Conservation (phyloP, 2,329 filamentous ascomycete genomes). For the Huntiella omanensis region DNA sequence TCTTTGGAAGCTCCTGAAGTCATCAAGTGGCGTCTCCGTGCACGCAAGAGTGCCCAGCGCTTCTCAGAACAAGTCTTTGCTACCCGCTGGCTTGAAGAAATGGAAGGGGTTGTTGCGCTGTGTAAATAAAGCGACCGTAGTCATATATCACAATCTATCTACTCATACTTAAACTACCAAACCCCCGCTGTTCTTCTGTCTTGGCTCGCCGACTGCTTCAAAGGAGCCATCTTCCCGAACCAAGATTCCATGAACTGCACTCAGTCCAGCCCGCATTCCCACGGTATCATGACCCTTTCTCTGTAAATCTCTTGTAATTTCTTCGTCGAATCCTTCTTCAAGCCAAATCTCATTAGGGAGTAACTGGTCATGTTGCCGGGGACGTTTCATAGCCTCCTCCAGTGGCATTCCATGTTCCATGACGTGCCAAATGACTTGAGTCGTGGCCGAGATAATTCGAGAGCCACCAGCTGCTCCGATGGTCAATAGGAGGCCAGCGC, state of each 20-base stretch:
- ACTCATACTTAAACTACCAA: constrained; percentile 23
- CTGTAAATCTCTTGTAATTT: constrained; percentile 42
- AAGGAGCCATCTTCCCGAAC: constrained; percentile 46
- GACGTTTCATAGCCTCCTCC: constrained; percentile 41
- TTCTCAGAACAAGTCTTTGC: constrained; percentile 83
- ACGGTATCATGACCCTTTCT: constrained; percentile 51
- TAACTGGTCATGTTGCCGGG: constrained; percentile 66
- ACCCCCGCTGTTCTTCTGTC: constrained; percentile 53
- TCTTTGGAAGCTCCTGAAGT: constrained; percentile 51
- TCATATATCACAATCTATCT: not conserved
- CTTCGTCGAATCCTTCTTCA: constrained; percentile 50
- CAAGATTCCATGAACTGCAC: constrained; percentile 52
- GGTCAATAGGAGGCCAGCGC: constrained; percentile 45
- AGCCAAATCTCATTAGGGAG: constrained; percentile 50
- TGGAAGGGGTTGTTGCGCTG: constrained; percentile 49
- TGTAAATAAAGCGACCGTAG: constrained; percentile 13
- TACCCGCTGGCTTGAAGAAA: constrained; percentile 55
- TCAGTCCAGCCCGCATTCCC: constrained; percentile 43
- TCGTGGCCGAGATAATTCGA: constrained; percentile 63
- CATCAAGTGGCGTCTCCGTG: constrained; percentile 45
- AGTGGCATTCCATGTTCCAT: constrained; percentile 45
- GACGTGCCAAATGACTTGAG: constrained; percentile 55
- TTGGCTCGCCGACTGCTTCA: constrained; percentile 59
- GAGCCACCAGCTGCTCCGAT: constrained; percentile 66
- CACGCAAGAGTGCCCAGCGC: constrained; percentile 57